phyloP scores from a whole-genome alignment of 495 filamentous ascomycete species.

The Aspergillus diversus region DNA sequence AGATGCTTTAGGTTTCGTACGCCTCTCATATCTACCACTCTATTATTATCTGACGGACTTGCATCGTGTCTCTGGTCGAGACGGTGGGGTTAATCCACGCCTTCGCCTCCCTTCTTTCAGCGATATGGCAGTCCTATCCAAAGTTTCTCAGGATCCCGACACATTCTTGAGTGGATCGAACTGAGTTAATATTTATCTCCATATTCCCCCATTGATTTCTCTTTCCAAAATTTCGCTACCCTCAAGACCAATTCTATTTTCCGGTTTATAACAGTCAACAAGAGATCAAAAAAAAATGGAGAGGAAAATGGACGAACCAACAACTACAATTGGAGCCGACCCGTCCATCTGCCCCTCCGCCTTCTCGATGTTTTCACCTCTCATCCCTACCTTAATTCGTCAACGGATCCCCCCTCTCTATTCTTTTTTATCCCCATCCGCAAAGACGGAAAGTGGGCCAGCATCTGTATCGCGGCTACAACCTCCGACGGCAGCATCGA shows the following conservation, averaged over 20 bases:
- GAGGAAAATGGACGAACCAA: slow-evolving; percentile 17
- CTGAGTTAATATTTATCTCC: neutral
- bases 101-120: neutral
- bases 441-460: neutral
- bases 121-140: slow-evolving; percentile 18
- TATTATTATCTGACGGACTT: neutral
- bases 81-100: slow-evolving; percentile 11
- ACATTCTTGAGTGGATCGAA: neutral
- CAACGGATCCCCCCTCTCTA: slow-evolving; percentile 36
- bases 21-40: neutral
- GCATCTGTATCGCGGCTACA: neutral
- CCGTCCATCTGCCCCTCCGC: slow-evolving; percentile 16
- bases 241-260: no score
- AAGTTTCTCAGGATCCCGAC: neutral
- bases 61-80: neutral
- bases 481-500: neutral
- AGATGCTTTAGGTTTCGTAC: neutral
- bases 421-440: slow-evolving; percentile 8
- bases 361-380: slow-evolving; percentile 26
- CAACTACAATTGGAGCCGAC: slow-evolving; percentile 12
- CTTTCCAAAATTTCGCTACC: neutral
- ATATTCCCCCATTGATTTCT: neutral
- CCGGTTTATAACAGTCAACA: neutral
- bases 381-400: slow-evolving; percentile 40
- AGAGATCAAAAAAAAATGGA: neutral